Conservation (phyloP, 768 basidiomycete species). For the Cystofilobasidium ferigula region DNA sequence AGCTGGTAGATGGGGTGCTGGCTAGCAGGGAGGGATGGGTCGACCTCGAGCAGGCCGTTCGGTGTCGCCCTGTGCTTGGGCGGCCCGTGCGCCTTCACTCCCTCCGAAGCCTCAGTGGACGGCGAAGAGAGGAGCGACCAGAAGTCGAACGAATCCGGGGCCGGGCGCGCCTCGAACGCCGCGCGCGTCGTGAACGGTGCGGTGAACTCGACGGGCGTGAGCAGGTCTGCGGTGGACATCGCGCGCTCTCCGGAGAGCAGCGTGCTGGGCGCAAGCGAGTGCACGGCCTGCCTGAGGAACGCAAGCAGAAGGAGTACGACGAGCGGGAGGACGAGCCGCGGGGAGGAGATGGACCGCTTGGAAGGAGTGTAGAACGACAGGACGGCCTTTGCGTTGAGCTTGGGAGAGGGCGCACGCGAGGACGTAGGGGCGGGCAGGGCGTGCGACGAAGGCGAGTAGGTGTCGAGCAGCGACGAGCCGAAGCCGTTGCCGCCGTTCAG, state of each 20-base stretch:
- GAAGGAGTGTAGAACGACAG: not conserved
- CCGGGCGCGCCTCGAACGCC: too few relatives aligned
- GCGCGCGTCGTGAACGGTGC: not conserved
- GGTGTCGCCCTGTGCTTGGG: not conserved
- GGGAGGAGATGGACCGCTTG: too few relatives aligned
- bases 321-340: too few relatives aligned
- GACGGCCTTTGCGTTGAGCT: not conserved
- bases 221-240: not conserved
- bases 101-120: too few relatives aligned
- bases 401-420: not conserved
- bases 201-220: slow-evolving; percentile 1
- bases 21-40: slow-evolving; percentile 24
- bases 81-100: not conserved
- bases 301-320: too few relatives aligned
- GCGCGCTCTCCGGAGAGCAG: not conserved
- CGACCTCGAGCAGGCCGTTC: slow-evolving; percentile 41
- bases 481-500: slow-evolving; percentile 14
- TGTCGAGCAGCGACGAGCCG: not conserved
- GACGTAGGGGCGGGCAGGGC: not conserved
- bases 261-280: too few relatives aligned
- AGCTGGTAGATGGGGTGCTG: slow-evolving; percentile 45
- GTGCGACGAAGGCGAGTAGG: not conserved
- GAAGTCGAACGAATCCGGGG: too few relatives aligned
- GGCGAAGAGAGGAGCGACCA: too few relatives aligned
- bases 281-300: too few relatives aligned